These are phyloP conservation scores for Aaosphaeria arxii DNA, from an alignment of 2,329 filamentous ascomycete genomes.

Conservation along the genomic window DNA sequence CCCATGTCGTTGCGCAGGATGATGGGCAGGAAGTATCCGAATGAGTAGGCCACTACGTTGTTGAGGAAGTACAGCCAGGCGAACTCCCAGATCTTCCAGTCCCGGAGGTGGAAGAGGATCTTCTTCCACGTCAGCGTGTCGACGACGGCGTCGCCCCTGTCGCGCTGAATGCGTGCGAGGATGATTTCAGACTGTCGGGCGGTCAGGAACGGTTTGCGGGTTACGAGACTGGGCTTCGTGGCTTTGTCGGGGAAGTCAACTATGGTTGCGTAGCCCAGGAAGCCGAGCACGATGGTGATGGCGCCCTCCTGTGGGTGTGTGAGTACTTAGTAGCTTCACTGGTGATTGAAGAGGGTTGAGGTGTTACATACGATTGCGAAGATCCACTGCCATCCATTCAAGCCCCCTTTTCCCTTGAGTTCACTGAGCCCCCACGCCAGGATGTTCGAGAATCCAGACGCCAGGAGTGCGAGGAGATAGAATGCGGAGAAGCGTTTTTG, in stretches of 20 bases:
- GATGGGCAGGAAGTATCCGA: slow-evolving; percentile 38
- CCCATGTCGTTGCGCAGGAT: slow-evolving; percentile 38
- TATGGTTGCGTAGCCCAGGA: slow-evolving; percentile 13
- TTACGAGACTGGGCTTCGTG: slow-evolving; percentile 11
- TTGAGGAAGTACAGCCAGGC: slow-evolving; percentile 16
- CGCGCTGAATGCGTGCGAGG: slow-evolving; percentile 35
- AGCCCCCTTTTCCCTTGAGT: slow-evolving; percentile 3
- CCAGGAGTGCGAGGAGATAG: not conserved
- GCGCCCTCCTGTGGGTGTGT: not conserved
- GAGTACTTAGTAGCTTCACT: not conserved
- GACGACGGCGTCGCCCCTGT: slow-evolving; percentile 29
- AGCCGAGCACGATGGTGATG: slow-evolving; percentile 1
- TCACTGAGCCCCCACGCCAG: slow-evolving; percentile 5
- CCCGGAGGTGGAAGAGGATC: slow-evolving; percentile 7
- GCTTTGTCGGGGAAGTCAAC: slow-evolving; percentile 18
- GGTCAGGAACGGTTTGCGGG: slow-evolving; percentile 14
- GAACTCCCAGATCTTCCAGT: slow-evolving; percentile 31
- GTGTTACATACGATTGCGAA: not conserved
- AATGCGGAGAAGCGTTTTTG: slow-evolving; percentile 1
- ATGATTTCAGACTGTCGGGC: slow-evolving; percentile 18
- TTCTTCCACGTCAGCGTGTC: slow-evolving; percentile 7
- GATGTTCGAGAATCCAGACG: slow-evolving; percentile 4
- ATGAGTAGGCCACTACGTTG: slow-evolving; percentile 31
- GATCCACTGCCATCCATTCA: slow-evolving; percentile 6
- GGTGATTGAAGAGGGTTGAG: not conserved